Conservation (phyloP, 106 monocot species). For the Alisma plantagoaquatica region DNA sequence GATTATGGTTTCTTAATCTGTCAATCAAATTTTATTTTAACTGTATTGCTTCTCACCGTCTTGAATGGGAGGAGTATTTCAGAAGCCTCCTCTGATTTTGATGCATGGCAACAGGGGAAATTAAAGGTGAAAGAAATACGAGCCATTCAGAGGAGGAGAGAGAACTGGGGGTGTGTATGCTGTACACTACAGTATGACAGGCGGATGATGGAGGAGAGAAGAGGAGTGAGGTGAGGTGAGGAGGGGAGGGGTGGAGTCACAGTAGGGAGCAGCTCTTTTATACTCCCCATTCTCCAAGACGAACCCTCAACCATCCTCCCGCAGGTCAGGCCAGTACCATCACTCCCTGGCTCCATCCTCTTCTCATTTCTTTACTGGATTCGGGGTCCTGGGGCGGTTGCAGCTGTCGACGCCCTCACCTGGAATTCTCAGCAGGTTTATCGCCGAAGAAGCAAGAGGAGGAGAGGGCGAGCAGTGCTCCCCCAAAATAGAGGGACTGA, state of each 20-base stretch:
- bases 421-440: neutral
- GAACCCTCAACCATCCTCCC: no score
- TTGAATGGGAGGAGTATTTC: constrained; percentile 32
- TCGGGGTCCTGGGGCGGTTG: no score
- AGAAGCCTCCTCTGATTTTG: constrained; percentile 77
- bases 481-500: neutral
- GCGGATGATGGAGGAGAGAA: no score
- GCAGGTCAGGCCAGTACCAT: constrained; percentile 2
- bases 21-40: neutral
- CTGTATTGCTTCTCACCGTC: constrained; percentile 13
- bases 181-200: no score
- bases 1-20: no score
- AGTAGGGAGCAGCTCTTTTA: no score
- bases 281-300: no score
- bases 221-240: no score
- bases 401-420: constrained; percentile 4
- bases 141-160: constrained; percentile 2
- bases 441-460: neutral
- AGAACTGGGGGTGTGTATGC: no score
- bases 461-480: neutral
- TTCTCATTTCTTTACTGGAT: no score
- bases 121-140: constrained; percentile 9
- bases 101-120: constrained; percentile 33
- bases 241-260: constrained; percentile 3
- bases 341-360: constrained; percentile 8